Evolutionary conservation across 1,284 basidiomycete genomes (phyloP), one percentile per base, ranked within the genome.

Genomic region (Phylloporus sp.): DNA sequence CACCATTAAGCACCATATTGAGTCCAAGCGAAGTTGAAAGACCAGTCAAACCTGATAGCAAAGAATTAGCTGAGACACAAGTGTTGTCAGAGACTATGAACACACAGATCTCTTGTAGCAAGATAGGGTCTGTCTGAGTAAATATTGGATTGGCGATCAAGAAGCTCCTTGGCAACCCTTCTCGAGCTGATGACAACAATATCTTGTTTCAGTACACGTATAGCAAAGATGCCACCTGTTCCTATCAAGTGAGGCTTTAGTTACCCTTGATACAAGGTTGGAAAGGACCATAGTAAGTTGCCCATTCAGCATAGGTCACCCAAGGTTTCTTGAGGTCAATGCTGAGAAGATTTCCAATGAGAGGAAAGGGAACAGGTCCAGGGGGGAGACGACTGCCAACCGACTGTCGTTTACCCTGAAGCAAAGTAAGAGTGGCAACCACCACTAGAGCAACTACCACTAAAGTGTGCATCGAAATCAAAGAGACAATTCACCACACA

Each of bases 111-210:
- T 55, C 28, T 60, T 10, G 72, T 63, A 15, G 74, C 71, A 12
- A 74, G 6, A 53, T 65, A 57, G 6, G 72, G 73, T 26, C 72
- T 72, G 28, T 74, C 72, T 7, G 72, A 74, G 51, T 76, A 73
- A 52, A 70, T 61, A 28, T 50, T 42, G 6, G 73, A 74, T 20
- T 74, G 61, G 13, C 60, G 64, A 2, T 74, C 72, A 8, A 73
- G 34, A 15, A 73, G 73, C 2, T 74, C 71, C 40, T 69, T 63
- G n/a, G 68, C 69, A 31, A 70, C 40, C 24, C 65, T 68, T 49
- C 67, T 55, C 12, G 73, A 72, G 52, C 47, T 66, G 11, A 75
- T 67, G 5, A 76, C 63, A 29, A 76, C 54, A 11, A 67, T 66
- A 5, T 74, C 62, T 56, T 76, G 66, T 31, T 66, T 63, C 11